These are phyloP conservation scores for Plasmodium relictum DNA, from an alignment of 169 alveolate species.

Conservation along the genomic window DNA sequence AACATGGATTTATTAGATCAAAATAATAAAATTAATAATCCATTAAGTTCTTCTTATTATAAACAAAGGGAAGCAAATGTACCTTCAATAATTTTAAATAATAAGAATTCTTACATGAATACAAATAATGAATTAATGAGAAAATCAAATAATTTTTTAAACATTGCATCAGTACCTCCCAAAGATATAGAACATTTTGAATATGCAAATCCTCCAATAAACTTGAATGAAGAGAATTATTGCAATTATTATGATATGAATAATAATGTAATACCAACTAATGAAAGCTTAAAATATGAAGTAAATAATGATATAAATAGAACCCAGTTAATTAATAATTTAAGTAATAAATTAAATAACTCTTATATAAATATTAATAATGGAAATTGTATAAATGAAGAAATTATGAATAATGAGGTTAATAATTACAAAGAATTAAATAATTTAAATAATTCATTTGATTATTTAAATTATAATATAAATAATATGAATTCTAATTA, in stretches of 20 bases:
- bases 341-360: constrained; percentile 29
- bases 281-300: constrained; percentile 12
- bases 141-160: constrained; percentile 33
- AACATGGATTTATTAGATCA: constrained; percentile 13
- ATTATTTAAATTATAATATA: not conserved
- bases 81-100: constrained; percentile 32
- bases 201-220: constrained; percentile 36
- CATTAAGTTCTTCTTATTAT: not conserved
- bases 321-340: not conserved
- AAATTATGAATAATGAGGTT: not conserved
- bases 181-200: constrained; percentile 30
- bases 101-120: constrained; percentile 17
- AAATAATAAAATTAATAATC: constrained; percentile 8
- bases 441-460: constrained; percentile 27
- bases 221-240: constrained; percentile 16
- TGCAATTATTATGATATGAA: constrained; percentile 17
- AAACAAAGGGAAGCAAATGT: constrained; percentile 43
- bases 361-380: constrained; percentile 13
- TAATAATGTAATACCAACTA: constrained; percentile 10
- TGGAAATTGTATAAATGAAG: constrained; percentile 11
- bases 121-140: constrained; percentile 17
- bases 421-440: constrained; percentile 35
- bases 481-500: constrained; percentile 21
- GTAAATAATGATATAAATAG: constrained; percentile 21
- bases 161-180: constrained; percentile 17